These are phyloP conservation scores for Fusarium udum DNA, from an alignment of 2,329 filamentous ascomycete species.

Conservation along the genomic window DNA sequence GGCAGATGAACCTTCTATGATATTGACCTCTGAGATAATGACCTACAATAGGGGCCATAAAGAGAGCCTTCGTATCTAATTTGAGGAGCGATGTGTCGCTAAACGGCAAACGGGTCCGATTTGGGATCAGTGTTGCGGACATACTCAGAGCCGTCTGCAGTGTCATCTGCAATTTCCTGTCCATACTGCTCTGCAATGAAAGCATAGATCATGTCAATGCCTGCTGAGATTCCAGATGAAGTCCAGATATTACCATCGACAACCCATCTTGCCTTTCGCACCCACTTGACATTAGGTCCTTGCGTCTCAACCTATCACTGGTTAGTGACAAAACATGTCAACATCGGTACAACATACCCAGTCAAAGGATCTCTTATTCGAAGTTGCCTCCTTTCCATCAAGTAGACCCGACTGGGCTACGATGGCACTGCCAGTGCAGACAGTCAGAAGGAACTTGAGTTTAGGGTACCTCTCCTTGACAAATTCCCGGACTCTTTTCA, in stretches of 20 bases:
- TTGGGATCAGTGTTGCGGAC: constrained; percentile 59
- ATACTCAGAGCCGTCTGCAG: constrained; percentile 67
- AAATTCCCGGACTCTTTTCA: constrained; percentile 50
- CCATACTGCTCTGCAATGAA: constrained; percentile 56
- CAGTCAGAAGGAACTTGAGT: constrained; percentile 64
- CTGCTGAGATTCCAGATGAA: constrained; percentile 63
- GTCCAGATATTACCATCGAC: constrained; percentile 70
- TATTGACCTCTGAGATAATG: not conserved
- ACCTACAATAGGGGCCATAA: not conserved
- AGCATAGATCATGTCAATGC: constrained; percentile 52
- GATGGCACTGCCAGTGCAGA: constrained; percentile 69
- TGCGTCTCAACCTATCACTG: constrained; percentile 47
- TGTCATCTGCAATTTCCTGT: constrained; percentile 55
- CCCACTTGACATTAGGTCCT: constrained; percentile 62
- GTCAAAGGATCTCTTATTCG: constrained; percentile 66
- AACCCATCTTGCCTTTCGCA: constrained; percentile 67
- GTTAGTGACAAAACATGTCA: not conserved
- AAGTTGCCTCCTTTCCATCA: constrained; percentile 66
- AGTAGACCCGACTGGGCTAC: constrained; percentile 65
- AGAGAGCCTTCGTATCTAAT: not conserved
- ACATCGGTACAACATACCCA: constrained; percentile 3
- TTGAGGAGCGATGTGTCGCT: not conserved
- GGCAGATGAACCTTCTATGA: too few species aligned
- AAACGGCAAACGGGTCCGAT: constrained; percentile 63
- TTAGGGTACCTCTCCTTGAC: constrained; percentile 53